Base-by-base conservation (phyloP, 768 basidiomycete species). In the Hemileccinum impolitum region DNA sequence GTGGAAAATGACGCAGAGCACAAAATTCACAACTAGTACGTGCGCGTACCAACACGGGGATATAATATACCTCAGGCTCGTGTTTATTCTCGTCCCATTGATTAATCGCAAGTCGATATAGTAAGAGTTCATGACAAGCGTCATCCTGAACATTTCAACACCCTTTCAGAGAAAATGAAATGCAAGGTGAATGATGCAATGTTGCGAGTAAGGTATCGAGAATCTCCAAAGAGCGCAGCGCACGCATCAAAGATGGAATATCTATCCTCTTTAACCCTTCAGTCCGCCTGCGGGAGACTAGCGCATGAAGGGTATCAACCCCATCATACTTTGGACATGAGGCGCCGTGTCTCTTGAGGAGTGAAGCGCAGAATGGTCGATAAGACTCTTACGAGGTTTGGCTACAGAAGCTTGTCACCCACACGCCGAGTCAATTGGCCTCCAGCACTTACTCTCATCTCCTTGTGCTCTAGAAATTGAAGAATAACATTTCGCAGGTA, bases 391-490 rank as follows among this genome's bases (percentile, higher is more conserved):
- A 98, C 83, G 28, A 99, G 82, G 59, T 93, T 90, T 0, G 93
- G 90, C 88, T 93, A 51, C 10, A 17, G 39, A 43, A 11, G 21
- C 60, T 13, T 50, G 51, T 49, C 47, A 55, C 12, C 18, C 35
- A 31, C 18, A 42, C 23, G 37, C 13, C 18, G 2, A 5, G 4
- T 32, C 17, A 32, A 19, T 23, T 21, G 34, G n/a, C 17, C 7
- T 45, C 13, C 31, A 37, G 4, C 35, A 73, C 90, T 65, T 62
- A 94, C 94, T 71, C 96, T 79, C 94, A 97, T 97, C 67, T 98
- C 94, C 65, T 95, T 94, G 71, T 97, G 90, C 65, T 99, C 96
- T 43, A 99, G 75, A 72, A 99, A 99, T 66, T 98, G 96, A 39
- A 99, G 67, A 48, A 98, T 92, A 28, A 98, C 89, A 66, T 98